phyloP scores from a whole-genome alignment of 345 rosid species.

The Crucihimalaya himalaica region DNA sequence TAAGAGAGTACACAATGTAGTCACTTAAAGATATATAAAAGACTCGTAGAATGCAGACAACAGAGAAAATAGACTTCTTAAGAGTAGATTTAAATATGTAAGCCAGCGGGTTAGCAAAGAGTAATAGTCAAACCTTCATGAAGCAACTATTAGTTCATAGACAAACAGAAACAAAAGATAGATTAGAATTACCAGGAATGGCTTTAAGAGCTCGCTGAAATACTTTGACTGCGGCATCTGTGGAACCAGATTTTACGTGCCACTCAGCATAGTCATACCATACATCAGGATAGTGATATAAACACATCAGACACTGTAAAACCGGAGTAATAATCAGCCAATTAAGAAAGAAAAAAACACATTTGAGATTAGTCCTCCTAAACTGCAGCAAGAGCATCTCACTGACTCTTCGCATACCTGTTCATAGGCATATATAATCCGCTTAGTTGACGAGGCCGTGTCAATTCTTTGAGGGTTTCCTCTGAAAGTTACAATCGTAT shows the following conservation, averaged over 20 bases:
- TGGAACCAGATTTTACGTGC: constrained; percentile 84
- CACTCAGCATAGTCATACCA: constrained; percentile 97
- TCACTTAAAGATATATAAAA: background rate
- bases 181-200: constrained; percentile 64
- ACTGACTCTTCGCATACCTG: constrained; percentile 56
- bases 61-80: background rate
- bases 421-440: constrained; percentile 82
- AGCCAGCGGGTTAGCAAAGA: constrained; percentile 7
- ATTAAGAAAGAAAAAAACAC: background rate
- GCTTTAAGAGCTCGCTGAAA: constrained; percentile 96
- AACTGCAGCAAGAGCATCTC: constrained; percentile 23
- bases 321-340: constrained; percentile 31
- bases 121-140: constrained; percentile 12
- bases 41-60: background rate
- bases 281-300: constrained; percentile 89
- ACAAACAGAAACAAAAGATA: constrained; percentile 14
- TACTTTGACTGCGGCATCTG: constrained; percentile 89
- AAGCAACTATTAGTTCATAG: constrained; percentile 9
- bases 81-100: constrained; percentile 4
- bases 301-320: constrained; percentile 87
- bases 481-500: constrained; percentile 48
- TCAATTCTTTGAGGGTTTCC: constrained; percentile 98
- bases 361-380: constrained; percentile 12
- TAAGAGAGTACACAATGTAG: constrained; percentile 23
- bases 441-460: constrained; percentile 66